Evolutionary conservation across 192 early-diverging fungal species (phyloP).

Genomic region (Neocallimastix lanati): DNA sequence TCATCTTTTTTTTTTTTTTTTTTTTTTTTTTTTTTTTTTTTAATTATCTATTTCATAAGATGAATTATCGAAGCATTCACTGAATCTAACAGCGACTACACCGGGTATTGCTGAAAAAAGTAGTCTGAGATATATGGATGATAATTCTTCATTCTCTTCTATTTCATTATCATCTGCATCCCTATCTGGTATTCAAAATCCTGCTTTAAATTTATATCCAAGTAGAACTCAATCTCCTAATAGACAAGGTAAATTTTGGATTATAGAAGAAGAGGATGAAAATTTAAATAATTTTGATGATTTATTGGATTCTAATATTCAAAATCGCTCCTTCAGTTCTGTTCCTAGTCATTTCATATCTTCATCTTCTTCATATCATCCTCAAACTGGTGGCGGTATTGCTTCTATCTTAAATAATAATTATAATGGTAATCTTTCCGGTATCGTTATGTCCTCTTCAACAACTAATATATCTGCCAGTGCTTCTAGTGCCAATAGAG

Average conservation of each 20-base stretch:
- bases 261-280: not conserved
- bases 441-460: not conserved
- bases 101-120: not conserved
- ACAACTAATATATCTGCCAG: not conserved
- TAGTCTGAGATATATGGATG: not conserved
- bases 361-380: not conserved
- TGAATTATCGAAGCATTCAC: not conserved
- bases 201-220: not conserved
- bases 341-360: not conserved
- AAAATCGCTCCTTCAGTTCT: not conserved
- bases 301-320: not conserved
- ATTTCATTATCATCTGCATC: not conserved
- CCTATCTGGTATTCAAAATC: not conserved
- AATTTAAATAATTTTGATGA: not conserved
- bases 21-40: not conserved
- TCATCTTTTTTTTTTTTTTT: too few relatives aligned
- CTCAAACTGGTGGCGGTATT: not conserved
- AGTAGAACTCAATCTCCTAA: not conserved
- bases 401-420: not conserved
- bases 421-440: not conserved
- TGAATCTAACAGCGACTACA: not conserved
- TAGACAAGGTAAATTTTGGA: not conserved
- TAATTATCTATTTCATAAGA: not conserved
- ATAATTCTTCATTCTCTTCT: not conserved
- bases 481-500: not conserved